Conservation (phyloP, 306 rosid species). For the Rosa multiflora region DNA sequence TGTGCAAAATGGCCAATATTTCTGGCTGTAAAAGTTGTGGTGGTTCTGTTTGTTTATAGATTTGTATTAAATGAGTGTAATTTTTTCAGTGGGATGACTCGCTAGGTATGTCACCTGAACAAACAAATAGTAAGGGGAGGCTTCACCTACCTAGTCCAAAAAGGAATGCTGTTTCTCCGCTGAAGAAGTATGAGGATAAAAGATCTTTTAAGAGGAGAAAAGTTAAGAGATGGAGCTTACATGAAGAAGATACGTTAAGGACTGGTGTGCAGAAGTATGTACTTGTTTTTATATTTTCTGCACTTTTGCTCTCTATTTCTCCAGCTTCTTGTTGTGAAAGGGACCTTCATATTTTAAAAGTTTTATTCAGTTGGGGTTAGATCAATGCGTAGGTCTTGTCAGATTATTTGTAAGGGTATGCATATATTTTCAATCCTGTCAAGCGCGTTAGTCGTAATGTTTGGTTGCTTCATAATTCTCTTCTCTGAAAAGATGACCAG, state of each 20-base stretch:
- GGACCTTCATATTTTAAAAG: background rate
- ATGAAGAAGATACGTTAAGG: constrained; percentile 74
- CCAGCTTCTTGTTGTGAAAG: background rate
- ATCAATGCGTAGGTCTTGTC: background rate
- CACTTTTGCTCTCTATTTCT: background rate
- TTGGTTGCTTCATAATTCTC: background rate
- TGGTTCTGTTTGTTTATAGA: constrained; percentile 7
- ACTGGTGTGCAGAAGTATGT: constrained; percentile 62
- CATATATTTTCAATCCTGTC: background rate
- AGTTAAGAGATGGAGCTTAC: constrained; percentile 52
- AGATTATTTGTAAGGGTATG: background rate
- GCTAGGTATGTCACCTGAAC: constrained; percentile 37
- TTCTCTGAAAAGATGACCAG: background rate
- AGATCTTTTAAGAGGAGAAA: constrained; percentile 41
- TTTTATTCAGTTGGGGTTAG: background rate
- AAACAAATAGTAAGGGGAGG: background rate
- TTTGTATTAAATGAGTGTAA: background rate
- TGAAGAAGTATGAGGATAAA: constrained; percentile 31
- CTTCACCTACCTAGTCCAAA: constrained; percentile 47
- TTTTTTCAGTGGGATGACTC: constrained; percentile 71
- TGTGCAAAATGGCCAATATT: background rate
- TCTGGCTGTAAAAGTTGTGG: background rate
- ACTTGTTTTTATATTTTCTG: background rate
- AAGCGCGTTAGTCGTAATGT: background rate
- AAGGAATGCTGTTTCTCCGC: constrained; percentile 43